Evolutionary conservation across 352 stramenopile species (phyloP).

Genomic region (Pseudoperonospora humuli): DNA sequence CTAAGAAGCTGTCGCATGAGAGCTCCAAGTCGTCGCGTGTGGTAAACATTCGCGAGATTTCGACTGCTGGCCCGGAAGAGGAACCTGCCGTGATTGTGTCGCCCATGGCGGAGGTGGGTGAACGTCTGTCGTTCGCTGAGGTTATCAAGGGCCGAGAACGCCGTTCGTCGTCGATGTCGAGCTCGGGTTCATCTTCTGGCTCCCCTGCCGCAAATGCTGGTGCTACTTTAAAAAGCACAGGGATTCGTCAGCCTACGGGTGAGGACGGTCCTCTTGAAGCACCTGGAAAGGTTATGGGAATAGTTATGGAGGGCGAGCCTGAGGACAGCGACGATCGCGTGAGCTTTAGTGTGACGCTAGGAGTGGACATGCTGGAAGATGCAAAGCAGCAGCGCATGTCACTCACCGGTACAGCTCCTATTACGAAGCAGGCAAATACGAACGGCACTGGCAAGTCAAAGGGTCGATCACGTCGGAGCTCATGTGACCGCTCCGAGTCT

Average conservation of each 20-base stretch:
- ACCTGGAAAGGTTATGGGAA: conserved; percentile 75
- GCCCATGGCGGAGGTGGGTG: conserved; percentile 28
- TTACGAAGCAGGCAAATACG: conserved; percentile 18
- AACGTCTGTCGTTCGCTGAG: conserved; percentile 41
- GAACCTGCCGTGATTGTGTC: conserved; percentile 24
- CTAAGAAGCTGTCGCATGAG: conserved; percentile 44
- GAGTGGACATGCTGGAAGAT: conserved; percentile 54
- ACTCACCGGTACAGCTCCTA: conserved; percentile 27
- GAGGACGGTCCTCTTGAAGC: conserved; percentile 61
- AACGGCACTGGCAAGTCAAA: conserved; percentile 28
- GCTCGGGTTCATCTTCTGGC: conserved; percentile 21
- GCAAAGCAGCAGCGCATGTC: conserved; percentile 60
- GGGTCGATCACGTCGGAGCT: conserved; percentile 36
- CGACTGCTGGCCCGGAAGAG: conserved; percentile 25
- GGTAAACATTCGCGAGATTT: conserved; percentile 70
- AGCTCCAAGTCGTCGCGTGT: conserved; percentile 57
- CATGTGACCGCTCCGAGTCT: conserved; percentile 43
- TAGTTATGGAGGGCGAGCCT: conserved; percentile 51
- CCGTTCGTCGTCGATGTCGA: conserved; percentile 42
- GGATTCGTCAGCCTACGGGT: conserved; percentile 68
- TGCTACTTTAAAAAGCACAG: conserved; percentile 13
- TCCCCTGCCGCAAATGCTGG: conserved; percentile 9
- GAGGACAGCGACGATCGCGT: conserved; percentile 53
- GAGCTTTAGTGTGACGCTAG: conserved; percentile 81
- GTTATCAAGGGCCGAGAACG: conserved; percentile 40